Evolutionary conservation across 176 grass and related monocot genomes (phyloP).

Genomic region (Avena insularis): DNA sequence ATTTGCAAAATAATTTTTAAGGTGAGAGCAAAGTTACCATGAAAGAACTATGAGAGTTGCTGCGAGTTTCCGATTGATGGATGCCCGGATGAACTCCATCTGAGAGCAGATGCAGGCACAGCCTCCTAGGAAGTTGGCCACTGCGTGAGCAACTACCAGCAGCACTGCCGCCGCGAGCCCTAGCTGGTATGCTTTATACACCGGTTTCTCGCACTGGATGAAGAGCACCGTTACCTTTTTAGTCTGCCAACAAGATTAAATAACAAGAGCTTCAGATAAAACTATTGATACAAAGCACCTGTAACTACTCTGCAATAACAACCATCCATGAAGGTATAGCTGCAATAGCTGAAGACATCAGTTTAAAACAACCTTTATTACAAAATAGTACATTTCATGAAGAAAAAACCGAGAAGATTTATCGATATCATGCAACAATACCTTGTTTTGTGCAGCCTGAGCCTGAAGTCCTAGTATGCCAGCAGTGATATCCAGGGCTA

Average conservation of each 20-base stretch:
- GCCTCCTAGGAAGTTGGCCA: slow-evolving; percentile 76
- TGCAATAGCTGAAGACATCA: neutral
- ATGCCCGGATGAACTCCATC: slow-evolving; percentile 68
- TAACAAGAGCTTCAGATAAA: neutral
- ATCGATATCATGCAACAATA: slow-evolving; percentile 17
- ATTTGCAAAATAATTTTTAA: neutral
- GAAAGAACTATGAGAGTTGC: slow-evolving; percentile 70
- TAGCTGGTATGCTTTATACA: slow-evolving; percentile 76
- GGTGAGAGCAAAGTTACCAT: slow-evolving; percentile 59
- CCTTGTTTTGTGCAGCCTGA: slow-evolving; percentile 88
- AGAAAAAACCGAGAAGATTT: slow-evolving; percentile 1
- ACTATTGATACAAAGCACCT: slow-evolving; percentile 1
- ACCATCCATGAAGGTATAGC: neutral
- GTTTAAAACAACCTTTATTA: slow-evolving; percentile 1
- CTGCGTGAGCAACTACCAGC: slow-evolving; percentile 68
- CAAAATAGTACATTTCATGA: neutral
- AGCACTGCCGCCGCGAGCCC: slow-evolving; percentile 77
- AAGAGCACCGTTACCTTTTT: slow-evolving; percentile 74
- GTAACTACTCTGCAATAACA: neutral
- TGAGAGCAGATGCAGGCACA: slow-evolving; percentile 88
- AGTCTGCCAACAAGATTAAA: slow-evolving; percentile 47
- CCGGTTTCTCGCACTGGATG: slow-evolving; percentile 86
- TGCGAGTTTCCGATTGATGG: slow-evolving; percentile 78
- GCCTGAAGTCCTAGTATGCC: slow-evolving; percentile 92
- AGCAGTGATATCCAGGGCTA: slow-evolving; percentile 81